A percentile compares a stretch with the other conserved stretches of the same genome.
Evolutionary conservation across 169 alveolate genomes (phyloP).

Genomic region (Besnoitia besnoiti): DNA sequence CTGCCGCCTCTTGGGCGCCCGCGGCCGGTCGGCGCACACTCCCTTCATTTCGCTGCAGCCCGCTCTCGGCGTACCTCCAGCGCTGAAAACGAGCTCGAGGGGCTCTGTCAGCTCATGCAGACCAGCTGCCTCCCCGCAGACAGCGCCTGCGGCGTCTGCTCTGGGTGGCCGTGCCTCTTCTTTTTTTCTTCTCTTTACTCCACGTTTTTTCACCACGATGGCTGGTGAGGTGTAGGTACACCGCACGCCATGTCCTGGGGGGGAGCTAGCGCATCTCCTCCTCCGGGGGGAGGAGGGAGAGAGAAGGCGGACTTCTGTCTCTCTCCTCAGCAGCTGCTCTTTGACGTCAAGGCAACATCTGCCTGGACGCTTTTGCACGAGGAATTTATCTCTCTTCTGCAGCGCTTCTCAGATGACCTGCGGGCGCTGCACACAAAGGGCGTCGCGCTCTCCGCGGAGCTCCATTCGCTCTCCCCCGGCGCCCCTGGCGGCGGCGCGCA

Average conservation of each 20-base stretch:
- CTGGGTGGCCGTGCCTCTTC: background rate
- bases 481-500: background rate
- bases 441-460: background rate
- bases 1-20: no score
- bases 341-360: background rate
- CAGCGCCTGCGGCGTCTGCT: background rate
- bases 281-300: constrained; percentile 3
- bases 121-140: no score
- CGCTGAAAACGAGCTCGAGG: no score
- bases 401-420: constrained; percentile 10
- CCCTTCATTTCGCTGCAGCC: no score
- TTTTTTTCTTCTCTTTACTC: background rate
- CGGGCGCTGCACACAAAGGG: constrained; percentile 13
- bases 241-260: background rate
- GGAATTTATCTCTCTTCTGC: background rate
- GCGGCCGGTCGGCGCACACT: no score
- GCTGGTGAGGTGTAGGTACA: background rate
- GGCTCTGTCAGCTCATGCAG: no score
- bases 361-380: constrained; percentile 7
- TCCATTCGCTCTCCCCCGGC: background rate
- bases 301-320: background rate
- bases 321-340: constrained; percentile 4
- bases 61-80: no score
- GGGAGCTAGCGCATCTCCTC: background rate
- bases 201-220: background rate